A percentile compares a stretch with the other conserved stretches of the same genome.
phyloP scores from a whole-genome alignment of 768 basidiomycete genomes.

The Dioszegia aurantiaca region DNA sequence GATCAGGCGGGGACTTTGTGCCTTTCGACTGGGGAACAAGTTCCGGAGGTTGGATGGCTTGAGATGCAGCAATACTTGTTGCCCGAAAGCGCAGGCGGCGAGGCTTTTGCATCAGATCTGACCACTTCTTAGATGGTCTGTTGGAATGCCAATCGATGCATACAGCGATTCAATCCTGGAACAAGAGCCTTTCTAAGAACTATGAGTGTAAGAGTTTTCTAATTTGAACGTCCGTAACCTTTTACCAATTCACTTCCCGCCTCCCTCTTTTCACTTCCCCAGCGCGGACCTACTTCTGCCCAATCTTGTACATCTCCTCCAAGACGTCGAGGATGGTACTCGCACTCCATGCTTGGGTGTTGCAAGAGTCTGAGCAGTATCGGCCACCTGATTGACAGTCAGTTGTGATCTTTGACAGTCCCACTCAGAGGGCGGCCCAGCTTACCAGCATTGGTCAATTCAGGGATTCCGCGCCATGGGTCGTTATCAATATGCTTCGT shows the following conservation, averaged over 20 bases:
- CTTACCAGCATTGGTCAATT: conserved; percentile 56
- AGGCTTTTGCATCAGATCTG: no score
- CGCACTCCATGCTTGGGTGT: conserved; percentile 94
- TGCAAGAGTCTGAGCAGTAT: conserved; percentile 82
- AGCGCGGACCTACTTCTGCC: neutral
- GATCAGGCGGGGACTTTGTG: neutral
- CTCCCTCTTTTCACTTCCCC: neutral
- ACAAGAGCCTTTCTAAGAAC: no score
- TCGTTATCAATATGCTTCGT: conserved; percentile 73
- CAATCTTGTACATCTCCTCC: conserved; percentile 62
- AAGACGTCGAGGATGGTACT: conserved; percentile 88
- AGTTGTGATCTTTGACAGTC: neutral
- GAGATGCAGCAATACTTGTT: no score
- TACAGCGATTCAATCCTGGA: no score
- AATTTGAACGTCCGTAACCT: neutral
- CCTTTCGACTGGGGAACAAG: conserved; percentile 13
- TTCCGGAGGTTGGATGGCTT: conserved; percentile 14
- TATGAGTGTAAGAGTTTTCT: no score
- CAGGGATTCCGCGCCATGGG: conserved; percentile 90
- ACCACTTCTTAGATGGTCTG: no score
- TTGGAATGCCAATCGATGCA: no score
- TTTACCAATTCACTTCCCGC: neutral
- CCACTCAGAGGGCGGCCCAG: neutral
- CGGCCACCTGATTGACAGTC: conserved; percentile 58
- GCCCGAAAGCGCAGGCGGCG: no score